Conservation (phyloP, 2,329 filamentous ascomycete species). For the Paracorniculantispora psalliotae region DNA sequence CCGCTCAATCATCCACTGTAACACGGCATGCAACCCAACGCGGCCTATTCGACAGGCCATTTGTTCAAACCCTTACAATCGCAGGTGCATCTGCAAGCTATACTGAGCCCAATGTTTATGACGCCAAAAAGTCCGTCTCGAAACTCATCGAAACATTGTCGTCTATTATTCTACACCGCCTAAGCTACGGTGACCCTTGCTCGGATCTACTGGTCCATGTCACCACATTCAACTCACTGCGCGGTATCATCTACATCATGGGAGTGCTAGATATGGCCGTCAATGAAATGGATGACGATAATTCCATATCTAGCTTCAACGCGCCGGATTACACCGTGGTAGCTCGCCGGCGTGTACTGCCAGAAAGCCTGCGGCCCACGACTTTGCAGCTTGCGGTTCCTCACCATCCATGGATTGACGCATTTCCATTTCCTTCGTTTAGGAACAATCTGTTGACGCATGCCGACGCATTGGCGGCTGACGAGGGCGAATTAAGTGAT, state of each 20-base stretch:
- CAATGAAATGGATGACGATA: neutral
- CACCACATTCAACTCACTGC: neutral
- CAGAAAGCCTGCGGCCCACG: neutral
- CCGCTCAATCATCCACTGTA: too few species aligned
- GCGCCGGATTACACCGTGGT: neutral
- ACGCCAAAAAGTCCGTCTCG: neutral
- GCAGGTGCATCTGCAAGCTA: neutral
- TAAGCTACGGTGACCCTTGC: neutral
- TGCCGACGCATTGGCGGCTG: neutral
- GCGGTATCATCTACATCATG: neutral
- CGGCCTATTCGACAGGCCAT: neutral
- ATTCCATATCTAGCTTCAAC: neutral
- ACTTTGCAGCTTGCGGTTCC: neutral
- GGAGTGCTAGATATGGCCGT: neutral
- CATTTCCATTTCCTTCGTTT: neutral
- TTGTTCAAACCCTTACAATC: neutral
- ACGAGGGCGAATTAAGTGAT: neutral
- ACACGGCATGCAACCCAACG: too few species aligned
- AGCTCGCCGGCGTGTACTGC: neutral
- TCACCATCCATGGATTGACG: neutral
- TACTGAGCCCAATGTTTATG: neutral
- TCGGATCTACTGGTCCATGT: neutral
- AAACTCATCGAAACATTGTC: neutral
- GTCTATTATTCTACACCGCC: neutral
- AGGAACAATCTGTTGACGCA: neutral